A percentile compares a stretch with the other conserved stretches of the same genome.
Evolutionary conservation across 371 early-diverging fungal genomes (phyloP).

Genomic region (Syncephalastrum sp.): DNA sequence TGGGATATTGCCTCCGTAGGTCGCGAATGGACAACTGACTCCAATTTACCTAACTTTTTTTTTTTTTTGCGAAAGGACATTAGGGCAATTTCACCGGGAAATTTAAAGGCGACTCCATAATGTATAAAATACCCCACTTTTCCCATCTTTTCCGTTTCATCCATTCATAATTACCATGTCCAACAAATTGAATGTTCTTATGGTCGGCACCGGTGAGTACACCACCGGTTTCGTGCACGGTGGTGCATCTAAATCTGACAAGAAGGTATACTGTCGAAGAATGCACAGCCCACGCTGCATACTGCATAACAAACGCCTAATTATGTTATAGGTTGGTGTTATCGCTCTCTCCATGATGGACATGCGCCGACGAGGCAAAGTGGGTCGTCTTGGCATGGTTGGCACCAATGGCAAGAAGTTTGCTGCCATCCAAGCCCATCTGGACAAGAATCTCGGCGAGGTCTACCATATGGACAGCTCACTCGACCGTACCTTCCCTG

Average conservation of each 20-base stretch:
- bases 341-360: slow-evolving; percentile 48
- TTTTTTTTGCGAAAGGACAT: too few species aligned
- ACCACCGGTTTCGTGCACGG: slow-evolving; percentile 40
- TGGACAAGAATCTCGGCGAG: slow-evolving; percentile 27
- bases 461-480: slow-evolving; percentile 34
- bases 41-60: too few species aligned
- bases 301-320: background rate
- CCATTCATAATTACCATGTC: background rate
- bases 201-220: slow-evolving; percentile 44
- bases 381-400: slow-evolving; percentile 31
- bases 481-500: slow-evolving; percentile 29
- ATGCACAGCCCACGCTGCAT: background rate
- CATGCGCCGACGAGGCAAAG: slow-evolving; percentile 41
- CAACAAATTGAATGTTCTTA: slow-evolving; percentile 30
- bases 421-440: slow-evolving; percentile 26
- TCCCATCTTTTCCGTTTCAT: too few species aligned
- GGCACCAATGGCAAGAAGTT: slow-evolving; percentile 49
- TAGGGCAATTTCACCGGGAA: too few species aligned
- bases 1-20: too few species aligned
- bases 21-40: too few species aligned
- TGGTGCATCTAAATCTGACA: slow-evolving; percentile 33
- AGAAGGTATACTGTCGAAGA: slow-evolving; percentile 17
- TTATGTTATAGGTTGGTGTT: slow-evolving; percentile 30
- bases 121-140: too few species aligned
- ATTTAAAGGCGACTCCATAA: too few species aligned